phyloP scores from a whole-genome alignment of 345 rosid genomes.

The Euphorbia pulcherrima region DNA sequence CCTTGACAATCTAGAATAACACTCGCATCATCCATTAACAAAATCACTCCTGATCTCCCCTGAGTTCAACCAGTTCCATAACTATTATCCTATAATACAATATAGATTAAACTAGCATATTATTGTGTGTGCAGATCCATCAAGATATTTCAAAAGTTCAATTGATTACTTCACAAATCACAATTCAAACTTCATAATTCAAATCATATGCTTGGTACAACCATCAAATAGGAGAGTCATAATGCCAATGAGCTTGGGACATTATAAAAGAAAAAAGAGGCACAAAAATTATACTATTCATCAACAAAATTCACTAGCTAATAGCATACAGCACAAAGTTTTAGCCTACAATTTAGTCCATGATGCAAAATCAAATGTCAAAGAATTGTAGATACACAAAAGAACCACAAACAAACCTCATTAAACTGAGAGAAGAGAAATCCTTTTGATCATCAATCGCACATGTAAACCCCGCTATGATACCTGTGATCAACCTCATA shows the following conservation, averaged over 20 bases:
- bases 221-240: background rate
- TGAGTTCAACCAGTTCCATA: background rate
- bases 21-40: background rate
- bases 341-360: constrained; percentile 21
- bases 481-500: constrained; percentile 74
- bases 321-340: constrained; percentile 9
- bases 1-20: background rate
- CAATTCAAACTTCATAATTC: background rate
- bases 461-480: constrained; percentile 68
- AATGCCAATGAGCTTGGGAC: background rate
- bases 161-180: background rate
- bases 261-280: background rate
- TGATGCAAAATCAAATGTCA: constrained; percentile 23
- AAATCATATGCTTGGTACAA: background rate
- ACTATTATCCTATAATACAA: background rate
- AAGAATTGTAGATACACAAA: constrained; percentile 30
- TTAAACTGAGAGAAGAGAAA: constrained; percentile 5
- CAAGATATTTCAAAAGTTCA: background rate
- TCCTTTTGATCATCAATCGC: constrained; percentile 45
- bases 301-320: constrained; percentile 9
- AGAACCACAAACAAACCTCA: constrained; percentile 16
- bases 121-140: background rate
- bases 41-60: background rate
- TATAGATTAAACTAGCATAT: background rate
- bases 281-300: background rate